Conservation (phyloP, 331 rosid genomes). For the Saraca asoca region DNA sequence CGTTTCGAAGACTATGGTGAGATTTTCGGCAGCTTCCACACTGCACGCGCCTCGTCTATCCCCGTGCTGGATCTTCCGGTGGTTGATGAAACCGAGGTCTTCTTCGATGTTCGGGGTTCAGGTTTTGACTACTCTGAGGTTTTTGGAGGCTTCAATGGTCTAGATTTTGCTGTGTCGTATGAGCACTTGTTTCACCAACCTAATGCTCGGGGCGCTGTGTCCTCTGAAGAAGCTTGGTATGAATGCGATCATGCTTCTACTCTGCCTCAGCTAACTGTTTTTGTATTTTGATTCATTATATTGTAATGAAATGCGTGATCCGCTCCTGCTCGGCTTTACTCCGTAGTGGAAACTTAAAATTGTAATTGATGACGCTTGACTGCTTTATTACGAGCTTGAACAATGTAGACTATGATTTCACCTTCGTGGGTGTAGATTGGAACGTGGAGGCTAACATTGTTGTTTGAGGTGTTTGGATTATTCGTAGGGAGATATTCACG, state of each 20-base stretch:
- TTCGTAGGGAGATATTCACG: neutral
- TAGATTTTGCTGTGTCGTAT: slow-evolving; percentile 62
- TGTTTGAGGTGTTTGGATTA: slow-evolving; percentile 26
- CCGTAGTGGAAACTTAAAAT: slow-evolving; percentile 25
- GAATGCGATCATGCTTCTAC: slow-evolving; percentile 34
- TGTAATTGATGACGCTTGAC: slow-evolving; percentile 8
- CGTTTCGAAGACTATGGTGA: slow-evolving; percentile 91
- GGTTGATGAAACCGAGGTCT: slow-evolving; percentile 61
- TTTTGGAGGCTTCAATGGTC: slow-evolving; percentile 58
- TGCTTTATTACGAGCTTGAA: slow-evolving; percentile 9
- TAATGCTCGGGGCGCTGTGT: slow-evolving; percentile 35
- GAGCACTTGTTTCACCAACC: slow-evolving; percentile 67
- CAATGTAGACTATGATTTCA: slow-evolving; percentile 20
- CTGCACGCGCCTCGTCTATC: slow-evolving; percentile 80
- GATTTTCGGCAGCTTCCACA: slow-evolving; percentile 80
- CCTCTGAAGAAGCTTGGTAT: slow-evolving; percentile 85
- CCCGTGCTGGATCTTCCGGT: slow-evolving; percentile 87
- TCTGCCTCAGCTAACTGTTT: slow-evolving; percentile 7
- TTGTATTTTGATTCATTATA: slow-evolving; percentile 6
- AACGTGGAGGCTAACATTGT: slow-evolving; percentile 12
- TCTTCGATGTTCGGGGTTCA: slow-evolving; percentile 68
- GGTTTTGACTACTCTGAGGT: slow-evolving; percentile 76
- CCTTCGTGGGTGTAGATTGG: slow-evolving; percentile 25
- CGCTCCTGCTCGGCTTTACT: neutral
- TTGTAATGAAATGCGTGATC: slow-evolving; percentile 36